These are phyloP conservation scores for Aspergillus fructus DNA, from an alignment of 2,329 filamentous ascomycete species.

Conservation along the genomic window DNA sequence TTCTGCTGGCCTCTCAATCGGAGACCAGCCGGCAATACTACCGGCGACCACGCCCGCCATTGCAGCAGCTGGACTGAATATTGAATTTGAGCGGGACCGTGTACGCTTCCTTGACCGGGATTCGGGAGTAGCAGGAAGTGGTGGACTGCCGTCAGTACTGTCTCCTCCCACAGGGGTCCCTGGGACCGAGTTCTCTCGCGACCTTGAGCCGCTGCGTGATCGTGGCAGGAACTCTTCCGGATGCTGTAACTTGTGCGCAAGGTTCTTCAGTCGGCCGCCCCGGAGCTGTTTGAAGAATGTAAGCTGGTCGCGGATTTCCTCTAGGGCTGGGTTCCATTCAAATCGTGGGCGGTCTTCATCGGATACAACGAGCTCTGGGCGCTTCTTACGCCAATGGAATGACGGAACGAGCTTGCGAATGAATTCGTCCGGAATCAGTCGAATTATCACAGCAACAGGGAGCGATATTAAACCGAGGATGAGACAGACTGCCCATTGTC, in stretches of 20 bases:
- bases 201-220: conserved; percentile 44
- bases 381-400: conserved; percentile 37
- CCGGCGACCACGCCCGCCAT: conserved; percentile 68
- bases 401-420: conserved; percentile 45
- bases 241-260: conserved; percentile 63
- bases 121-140: conserved; percentile 55
- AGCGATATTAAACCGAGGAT: conserved; percentile 66
- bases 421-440: conserved; percentile 60
- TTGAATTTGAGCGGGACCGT: conserved; percentile 59
- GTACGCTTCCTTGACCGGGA: conserved; percentile 49
- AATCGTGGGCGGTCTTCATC: conserved; percentile 46
- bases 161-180: conserved; percentile 58
- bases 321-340: conserved; percentile 61
- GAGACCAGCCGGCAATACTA: conserved; percentile 65
- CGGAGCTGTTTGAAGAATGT: conserved; percentile 64
- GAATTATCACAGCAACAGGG: conserved; percentile 62
- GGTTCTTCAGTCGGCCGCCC: conserved; percentile 59
- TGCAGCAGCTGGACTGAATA: conserved; percentile 60
- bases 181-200: conserved; percentile 48
- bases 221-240: conserved; percentile 49
- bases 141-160: conserved; percentile 29
- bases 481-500: conserved; percentile 69
- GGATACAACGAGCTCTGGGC: conserved; percentile 45
- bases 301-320: conserved; percentile 64
- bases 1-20: conserved; percentile 51